Evolutionary conservation across 2,329 filamentous ascomycete genomes (phyloP), one percentile per base, ranked within the genome.

Genomic region (Paracorniculantispora psalliotae): DNA sequence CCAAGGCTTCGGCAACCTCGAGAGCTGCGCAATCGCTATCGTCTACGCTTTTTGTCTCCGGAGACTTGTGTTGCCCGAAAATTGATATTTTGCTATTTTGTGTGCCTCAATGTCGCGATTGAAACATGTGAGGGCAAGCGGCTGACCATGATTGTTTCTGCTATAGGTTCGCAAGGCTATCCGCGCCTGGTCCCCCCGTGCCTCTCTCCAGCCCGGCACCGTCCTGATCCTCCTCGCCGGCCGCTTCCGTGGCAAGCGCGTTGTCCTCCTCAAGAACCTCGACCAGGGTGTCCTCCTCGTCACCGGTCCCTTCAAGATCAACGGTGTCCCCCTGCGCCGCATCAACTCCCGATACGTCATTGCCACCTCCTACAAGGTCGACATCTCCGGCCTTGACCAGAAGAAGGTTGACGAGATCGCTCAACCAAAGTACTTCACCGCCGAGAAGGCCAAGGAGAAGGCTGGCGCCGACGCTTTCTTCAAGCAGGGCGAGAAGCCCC

Each of bases 271-370:
- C 79, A 97, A 97, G 88, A 86, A 89, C 80, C 92, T 99, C 75
- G 85, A 91, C 76, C 91, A 97, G 84, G 94, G 94, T 82, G 91
- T 97, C 68, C 92, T 99, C 79, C 91, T 99, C 78, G 92, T 99
- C 73, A 99, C 94, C 76, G 94, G 94, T 73, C 94, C 94, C 77
- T 99, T 97, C 90, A 99, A 97, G 89, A 89, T 99, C 83, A 99
- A 99, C 84, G 94, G 94, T 80, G 94, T 99, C 68, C 94, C 94
- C 71, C 89, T 99, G 75, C 89, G 94, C 81, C 87, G 90, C 78
- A 90, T 96, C 77, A 96, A 96, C 83, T 84, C 91, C 77, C 88
- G 90, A 80, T 96, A 94, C 81, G 91, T 96, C 76, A 96, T 96
- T 77, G 91, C 90, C 75, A 96, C 91, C 73, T 91, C 88, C 72